Percentiles rank a stretch among this genome's conserved stretches.
Conservation (phyloP, 495 filamentous ascomycete genomes). For the Tuber magnatum region DNA sequence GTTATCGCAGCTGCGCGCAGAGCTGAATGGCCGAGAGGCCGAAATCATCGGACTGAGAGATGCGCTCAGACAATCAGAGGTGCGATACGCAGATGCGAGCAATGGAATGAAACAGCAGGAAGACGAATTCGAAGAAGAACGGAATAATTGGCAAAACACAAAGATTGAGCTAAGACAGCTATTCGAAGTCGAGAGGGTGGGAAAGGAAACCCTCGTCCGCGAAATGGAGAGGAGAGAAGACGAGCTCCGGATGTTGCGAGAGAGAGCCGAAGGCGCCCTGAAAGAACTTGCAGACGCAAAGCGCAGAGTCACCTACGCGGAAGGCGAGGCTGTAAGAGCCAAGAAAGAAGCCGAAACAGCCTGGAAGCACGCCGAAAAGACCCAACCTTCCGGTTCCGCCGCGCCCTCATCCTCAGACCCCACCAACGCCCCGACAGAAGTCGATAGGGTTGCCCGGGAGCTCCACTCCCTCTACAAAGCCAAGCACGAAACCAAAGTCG, state of each 20-base stretch:
- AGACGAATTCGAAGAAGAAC: conserved; percentile 67
- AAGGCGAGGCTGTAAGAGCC: conserved; percentile 25
- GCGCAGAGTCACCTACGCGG: conserved; percentile 12
- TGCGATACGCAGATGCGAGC: conserved; percentile 27
- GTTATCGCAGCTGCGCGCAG: conserved; percentile 81
- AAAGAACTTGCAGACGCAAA: conserved; percentile 28
- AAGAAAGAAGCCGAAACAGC: conserved; percentile 42
- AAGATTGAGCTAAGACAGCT: conserved; percentile 69
- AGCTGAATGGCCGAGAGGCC: conserved; percentile 81
- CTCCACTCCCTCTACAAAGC: conserved; percentile 88
- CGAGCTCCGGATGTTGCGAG: conserved; percentile 44
- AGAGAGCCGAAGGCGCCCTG: conserved; percentile 17
- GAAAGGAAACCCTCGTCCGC: conserved; percentile 72
- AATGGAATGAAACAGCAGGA: conserved; percentile 45
- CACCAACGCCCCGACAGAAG: conserved; percentile 62
- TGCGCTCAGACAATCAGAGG: conserved; percentile 77
- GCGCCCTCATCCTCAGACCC: conserved; percentile 1
- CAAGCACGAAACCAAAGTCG: conserved; percentile 93
- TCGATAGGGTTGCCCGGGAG: conserved; percentile 84
- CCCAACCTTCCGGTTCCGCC: conserved; percentile 16
- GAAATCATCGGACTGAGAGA: conserved; percentile 77
- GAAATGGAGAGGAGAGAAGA: conserved; percentile 67
- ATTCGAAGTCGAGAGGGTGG: conserved; percentile 57
- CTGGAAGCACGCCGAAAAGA: conserved; percentile 13
- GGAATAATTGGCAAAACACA: conserved; percentile 72